Evolutionary conservation across 257 asterid genomes (phyloP), one percentile per base, ranked within the genome.

Genomic region (Solanum rostratum): DNA sequence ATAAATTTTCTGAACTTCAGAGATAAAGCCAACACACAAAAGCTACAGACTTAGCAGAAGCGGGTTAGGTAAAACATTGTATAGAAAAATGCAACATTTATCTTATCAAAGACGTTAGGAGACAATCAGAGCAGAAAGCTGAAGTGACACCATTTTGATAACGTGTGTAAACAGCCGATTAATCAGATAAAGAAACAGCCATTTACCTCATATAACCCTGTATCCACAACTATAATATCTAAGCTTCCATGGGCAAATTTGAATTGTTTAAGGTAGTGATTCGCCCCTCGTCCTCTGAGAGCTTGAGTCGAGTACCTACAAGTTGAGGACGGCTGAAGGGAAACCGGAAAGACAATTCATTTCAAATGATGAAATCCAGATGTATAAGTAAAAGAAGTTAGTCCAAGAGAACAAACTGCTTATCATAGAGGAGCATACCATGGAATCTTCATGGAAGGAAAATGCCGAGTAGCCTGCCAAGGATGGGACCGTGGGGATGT

Each of bases 221-320:
- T 91, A 65, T 94, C 91, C 79, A 93, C 43, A 60, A 83, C 90
- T 45, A 93, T 85, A 85, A 94, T 70, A 68, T 94, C 93, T 70
- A 94, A 59, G 84, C 74, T 89, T 83, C 91, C 92, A 73, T 82
- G 16, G 6, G 91, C 89, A 79, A 88, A 59, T 68, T 84, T 41
- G 15, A 88, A 85, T 78, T 87, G 88, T 86, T 89, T 80, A 30
- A 81, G 74, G 87, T 91, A 90, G 85, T 86, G 84, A 84, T 79
- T 85, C 81, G 68, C 57, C 45, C 90, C 89, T 55, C 37, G 90
- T 81, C 88, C 89, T 57, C 62, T 80, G 66, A 55, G 80, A 49
- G 86, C 83, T 88, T 83, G 89, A n/a, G 92, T 84, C 30, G 88
- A 62, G 86, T 91, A 87, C 97, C 97, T 94, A 85, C 87, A 85